Percentiles rank a stretch among this genome's conserved stretches.
Evolutionary conservation across 1,284 basidiomycete genomes (phyloP).

Genomic region (Abortiporus biennis): DNA sequence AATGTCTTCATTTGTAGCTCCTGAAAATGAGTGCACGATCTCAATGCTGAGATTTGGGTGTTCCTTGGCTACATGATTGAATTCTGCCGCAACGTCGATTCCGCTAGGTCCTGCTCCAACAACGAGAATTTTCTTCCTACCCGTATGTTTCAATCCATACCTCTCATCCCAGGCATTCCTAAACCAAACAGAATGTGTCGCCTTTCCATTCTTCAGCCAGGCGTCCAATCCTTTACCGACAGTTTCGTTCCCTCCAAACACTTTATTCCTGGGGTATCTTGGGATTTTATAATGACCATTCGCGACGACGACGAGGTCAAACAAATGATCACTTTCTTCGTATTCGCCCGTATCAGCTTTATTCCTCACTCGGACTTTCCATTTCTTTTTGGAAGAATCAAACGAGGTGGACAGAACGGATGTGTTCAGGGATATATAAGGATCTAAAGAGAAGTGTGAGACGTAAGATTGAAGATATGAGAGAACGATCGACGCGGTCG

Average conservation of each 20-base stretch:
- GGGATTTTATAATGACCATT: slow-evolving; percentile 71
- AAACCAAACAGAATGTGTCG: slow-evolving; percentile 63
- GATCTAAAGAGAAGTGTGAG: slow-evolving; percentile 44
- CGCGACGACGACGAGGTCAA: slow-evolving; percentile 61
- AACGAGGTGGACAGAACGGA: slow-evolving; percentile 40
- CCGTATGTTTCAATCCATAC: no score
- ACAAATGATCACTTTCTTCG: slow-evolving; percentile 29
- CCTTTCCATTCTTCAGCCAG: slow-evolving; percentile 48
- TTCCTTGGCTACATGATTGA: no score
- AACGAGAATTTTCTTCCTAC: slow-evolving; percentile 47
- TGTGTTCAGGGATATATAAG: slow-evolving; percentile 50
- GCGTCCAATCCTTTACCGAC: slow-evolving; percentile 45
- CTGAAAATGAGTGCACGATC: slow-evolving; percentile 54
- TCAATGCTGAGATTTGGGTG: slow-evolving; percentile 39
- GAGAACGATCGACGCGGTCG: slow-evolving; percentile 47
- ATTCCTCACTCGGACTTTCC: slow-evolving; percentile 33
- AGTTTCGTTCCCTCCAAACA: no score
- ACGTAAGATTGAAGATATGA: slow-evolving; percentile 59
- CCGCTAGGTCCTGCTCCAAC: slow-evolving; percentile 71
- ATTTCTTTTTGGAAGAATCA: slow-evolving; percentile 28
- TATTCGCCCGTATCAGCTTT: not conserved
- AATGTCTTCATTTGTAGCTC: slow-evolving; percentile 20
- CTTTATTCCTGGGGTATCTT: slow-evolving; percentile 54
- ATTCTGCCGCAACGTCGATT: slow-evolving; percentile 55
- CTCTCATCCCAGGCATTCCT: slow-evolving; percentile 45